Conservation (phyloP, 495 filamentous ascomycete genomes). For the Penicillium antarcticum region DNA sequence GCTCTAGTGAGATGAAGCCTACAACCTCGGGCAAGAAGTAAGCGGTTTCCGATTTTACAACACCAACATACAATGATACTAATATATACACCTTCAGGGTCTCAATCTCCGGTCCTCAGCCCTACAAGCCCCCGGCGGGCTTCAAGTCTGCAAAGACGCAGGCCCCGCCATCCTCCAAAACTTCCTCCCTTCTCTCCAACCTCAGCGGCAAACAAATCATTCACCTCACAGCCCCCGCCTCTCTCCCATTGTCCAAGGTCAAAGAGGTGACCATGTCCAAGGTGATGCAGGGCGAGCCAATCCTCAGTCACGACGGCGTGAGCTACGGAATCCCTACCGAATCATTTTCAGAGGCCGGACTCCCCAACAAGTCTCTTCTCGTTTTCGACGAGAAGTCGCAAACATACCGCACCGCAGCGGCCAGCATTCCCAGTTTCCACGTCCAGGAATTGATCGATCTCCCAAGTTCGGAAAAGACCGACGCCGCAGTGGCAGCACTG, state of each 20-base stretch:
- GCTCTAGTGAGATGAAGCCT: constrained; percentile 34
- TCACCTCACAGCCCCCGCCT: constrained; percentile 43
- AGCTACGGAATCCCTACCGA: constrained; percentile 46
- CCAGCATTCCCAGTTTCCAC: constrained; percentile 39
- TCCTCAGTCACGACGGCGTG: constrained; percentile 37
- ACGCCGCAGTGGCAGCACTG: constrained; percentile 31
- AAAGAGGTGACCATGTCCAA: constrained; percentile 41
- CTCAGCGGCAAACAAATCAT: constrained; percentile 43
- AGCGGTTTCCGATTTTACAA: not conserved
- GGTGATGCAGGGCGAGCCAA: constrained; percentile 40
- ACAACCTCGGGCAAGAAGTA: constrained; percentile 24
- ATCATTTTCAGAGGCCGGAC: constrained; percentile 30
- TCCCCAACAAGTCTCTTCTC: constrained; percentile 31
- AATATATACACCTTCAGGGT: constrained; percentile 7
- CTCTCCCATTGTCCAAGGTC: constrained; percentile 40
- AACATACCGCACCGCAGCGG: constrained; percentile 30
- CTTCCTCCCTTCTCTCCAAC: constrained; percentile 37
- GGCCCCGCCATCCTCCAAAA: constrained; percentile 29
- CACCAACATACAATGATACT: not conserved
- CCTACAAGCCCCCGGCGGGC: constrained; percentile 40
- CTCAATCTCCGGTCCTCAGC: constrained; percentile 22
- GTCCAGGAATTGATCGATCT: constrained; percentile 44
- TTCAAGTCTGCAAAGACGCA: constrained; percentile 40
- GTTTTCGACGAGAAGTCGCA: constrained; percentile 34
- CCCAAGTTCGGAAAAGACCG: constrained; percentile 27